Percentiles rank a stretch among this genome's conserved stretches.
These are phyloP conservation scores for Pistacia vera DNA, from an alignment of 345 rosid genomes.

Conservation along the genomic window DNA sequence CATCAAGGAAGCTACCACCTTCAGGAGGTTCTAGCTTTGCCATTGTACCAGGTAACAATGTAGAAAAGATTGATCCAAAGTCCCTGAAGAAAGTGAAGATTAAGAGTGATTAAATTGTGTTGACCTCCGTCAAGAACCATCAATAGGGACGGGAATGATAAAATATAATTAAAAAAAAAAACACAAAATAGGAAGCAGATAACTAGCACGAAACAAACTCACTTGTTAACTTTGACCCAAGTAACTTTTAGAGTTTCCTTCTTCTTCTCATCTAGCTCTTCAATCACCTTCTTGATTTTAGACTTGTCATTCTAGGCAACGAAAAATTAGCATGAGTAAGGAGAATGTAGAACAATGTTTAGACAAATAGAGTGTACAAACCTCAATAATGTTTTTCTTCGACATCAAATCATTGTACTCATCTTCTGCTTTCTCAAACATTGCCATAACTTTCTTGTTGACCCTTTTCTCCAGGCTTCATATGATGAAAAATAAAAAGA, in stretches of 20 bases:
- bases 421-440: slow-evolving; percentile 99
- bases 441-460: slow-evolving; percentile 96
- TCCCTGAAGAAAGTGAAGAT: slow-evolving; percentile 50
- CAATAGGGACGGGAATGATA: neutral
- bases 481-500: slow-evolving; percentile 14
- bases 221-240: slow-evolving; percentile 94
- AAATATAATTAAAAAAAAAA: slow-evolving; percentile 1
- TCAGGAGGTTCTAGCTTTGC: slow-evolving; percentile 91
- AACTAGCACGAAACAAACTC: slow-evolving; percentile 22
- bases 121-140: neutral
- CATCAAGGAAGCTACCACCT: slow-evolving; percentile 87
- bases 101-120: neutral
- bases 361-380: slow-evolving; percentile 25
- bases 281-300: slow-evolving; percentile 91
- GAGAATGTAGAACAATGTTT: slow-evolving; percentile 15
- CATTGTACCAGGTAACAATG: slow-evolving; percentile 87
- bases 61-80: slow-evolving; percentile 93
- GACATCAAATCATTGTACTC: slow-evolving; percentile 83
- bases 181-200: neutral
- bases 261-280: slow-evolving; percentile 97
- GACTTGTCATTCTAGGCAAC: slow-evolving; percentile 73
- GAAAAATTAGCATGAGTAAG: slow-evolving; percentile 11
- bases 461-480: slow-evolving; percentile 92
- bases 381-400: slow-evolving; percentile 93
- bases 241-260: slow-evolving; percentile 90